phyloP scores from a whole-genome alignment of 2,329 filamentous ascomycete species.

The Macrophomina phaseolina region DNA sequence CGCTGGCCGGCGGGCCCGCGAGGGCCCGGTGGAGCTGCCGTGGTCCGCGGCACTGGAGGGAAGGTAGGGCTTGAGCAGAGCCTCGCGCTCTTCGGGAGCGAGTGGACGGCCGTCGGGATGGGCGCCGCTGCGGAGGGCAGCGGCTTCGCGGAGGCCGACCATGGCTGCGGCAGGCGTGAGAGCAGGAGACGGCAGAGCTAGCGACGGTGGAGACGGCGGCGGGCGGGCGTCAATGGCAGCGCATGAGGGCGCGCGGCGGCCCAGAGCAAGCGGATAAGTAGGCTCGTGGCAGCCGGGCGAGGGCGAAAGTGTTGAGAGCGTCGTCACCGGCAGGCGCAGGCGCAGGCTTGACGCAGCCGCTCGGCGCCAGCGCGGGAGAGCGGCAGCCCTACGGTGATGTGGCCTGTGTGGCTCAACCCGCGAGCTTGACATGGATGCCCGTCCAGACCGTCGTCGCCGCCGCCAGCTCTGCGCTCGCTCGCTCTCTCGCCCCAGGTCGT shows the following conservation, averaged over 20 bases:
- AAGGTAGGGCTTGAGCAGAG: conserved; percentile 58
- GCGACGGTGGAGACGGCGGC: background rate
- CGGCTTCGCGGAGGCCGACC: conserved; percentile 38
- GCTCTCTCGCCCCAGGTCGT: background rate
- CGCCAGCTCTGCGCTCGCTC: conserved; percentile 12
- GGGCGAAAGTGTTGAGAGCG: conserved; percentile 17
- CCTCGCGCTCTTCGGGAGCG: conserved; percentile 55
- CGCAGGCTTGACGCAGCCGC: background rate
- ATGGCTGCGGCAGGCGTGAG: conserved; percentile 14
- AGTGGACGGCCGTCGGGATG: conserved; percentile 48
- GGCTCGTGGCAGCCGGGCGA: background rate
- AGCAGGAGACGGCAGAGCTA: background rate
- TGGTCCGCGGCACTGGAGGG: conserved; percentile 43
- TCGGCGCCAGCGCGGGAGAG: conserved; percentile 14
- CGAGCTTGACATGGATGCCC: conserved; percentile 16
- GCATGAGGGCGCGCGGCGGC: background rate
- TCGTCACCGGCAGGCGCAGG: background rate
- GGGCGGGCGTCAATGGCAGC: background rate
- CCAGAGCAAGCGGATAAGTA: background rate
- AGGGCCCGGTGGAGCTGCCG: background rate
- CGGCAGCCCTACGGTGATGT: conserved; percentile 21
- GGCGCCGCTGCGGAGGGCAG: conserved; percentile 42
- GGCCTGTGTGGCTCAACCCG: conserved; percentile 25
- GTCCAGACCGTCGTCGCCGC: conserved; percentile 8
- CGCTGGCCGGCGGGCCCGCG: conserved; percentile 13